Evolutionary conservation across 352 stramenopile species (phyloP), one percentile per base, ranked within the genome.

Genomic region (Sclerospora graminicola): DNA sequence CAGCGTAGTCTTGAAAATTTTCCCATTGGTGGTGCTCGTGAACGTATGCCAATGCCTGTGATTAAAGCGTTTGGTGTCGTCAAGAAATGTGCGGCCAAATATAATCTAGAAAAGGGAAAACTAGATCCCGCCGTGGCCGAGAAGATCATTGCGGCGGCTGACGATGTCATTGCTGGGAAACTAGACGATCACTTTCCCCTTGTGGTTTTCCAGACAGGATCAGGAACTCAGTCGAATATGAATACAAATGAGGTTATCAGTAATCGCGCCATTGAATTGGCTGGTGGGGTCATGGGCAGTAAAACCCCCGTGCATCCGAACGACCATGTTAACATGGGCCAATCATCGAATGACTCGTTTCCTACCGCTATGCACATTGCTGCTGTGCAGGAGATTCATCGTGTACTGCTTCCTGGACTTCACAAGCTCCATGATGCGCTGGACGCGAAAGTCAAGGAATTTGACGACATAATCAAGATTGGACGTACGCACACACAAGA

Each of bases 311-410:
- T 85, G 53, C 93, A 98, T 69, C 91, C 95, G 15, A 98, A 98
- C 67, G 95, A 98, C 71, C 87, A 98, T 54, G 88, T 97, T 16
- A 98, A 98, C 68, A 97, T 96, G 82, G 90, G 91, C 42, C 94
- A 98, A 62, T 96, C 81, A 30, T 94, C 69, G 19, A 98, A 98
- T 60, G 95, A 98, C 71, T 97, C 86, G 36, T 98, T 97, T 59
- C 95, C 95, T 0, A 98, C 92, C 13, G 94, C 93, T 24, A 98
- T 98, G 93, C 91, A 98, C 64, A 97, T 98, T 68, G 82, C 85
- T 2, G 69, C 74, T 13, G 88, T 94, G 10, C 67, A 95, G 51
- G 85, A 96, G 47, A 69, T 97, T 19, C 57, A 84, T 31, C 64
- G 73, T 33, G 63, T 84, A 31, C 44, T 90, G 31, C 48, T 92